A percentile compares a stretch with the other conserved stretches of the same genome.
phyloP scores from a whole-genome alignment of 2,329 filamentous ascomycete species.

The Aspergillus sp. region DNA sequence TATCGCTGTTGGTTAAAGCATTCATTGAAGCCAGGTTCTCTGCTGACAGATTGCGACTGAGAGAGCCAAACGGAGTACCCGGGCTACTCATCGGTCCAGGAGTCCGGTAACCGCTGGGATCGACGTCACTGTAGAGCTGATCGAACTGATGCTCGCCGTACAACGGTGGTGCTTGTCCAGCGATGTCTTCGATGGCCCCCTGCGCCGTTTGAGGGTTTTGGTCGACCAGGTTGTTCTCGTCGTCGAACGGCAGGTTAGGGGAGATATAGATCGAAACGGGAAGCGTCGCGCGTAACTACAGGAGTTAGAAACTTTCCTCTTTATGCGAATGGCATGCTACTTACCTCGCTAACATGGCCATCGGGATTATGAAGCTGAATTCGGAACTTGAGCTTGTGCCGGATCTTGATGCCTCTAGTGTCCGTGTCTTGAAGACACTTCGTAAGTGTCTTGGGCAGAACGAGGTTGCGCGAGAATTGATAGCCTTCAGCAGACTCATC shows the following conservation, averaged over 20 bases:
- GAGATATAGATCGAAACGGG: conserved; percentile 94
- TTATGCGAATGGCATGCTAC: conserved; percentile 12
- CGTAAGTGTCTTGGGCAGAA: conserved; percentile 73
- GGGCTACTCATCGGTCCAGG: conserved; percentile 61
- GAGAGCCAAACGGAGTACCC: conserved; percentile 69
- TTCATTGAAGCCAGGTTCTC: conserved; percentile 68
- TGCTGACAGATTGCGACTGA: conserved; percentile 64
- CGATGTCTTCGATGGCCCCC: conserved; percentile 48
- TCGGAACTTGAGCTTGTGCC: conserved; percentile 86
- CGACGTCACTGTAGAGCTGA: conserved; percentile 81
- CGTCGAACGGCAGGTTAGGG: conserved; percentile 81
- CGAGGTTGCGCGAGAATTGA: conserved; percentile 52
- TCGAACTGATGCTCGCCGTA: conserved; percentile 89
- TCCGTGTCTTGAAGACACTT: conserved; percentile 86
- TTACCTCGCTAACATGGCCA: conserved; percentile 82
- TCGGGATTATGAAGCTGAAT: conserved; percentile 92
- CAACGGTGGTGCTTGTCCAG: conserved; percentile 72
- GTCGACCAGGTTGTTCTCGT: conserved; percentile 70
- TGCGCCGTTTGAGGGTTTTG: conserved; percentile 48
- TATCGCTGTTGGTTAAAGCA: conserved; percentile 44
- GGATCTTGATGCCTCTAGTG: conserved; percentile 79
- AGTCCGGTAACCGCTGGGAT: conserved; percentile 73
- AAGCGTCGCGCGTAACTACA: conserved; percentile 73
- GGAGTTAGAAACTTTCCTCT: background rate
- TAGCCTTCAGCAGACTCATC: conserved; percentile 56